These are phyloP conservation scores for Heimioporus sp. DNA, from an alignment of 768 basidiomycete genomes.

Conservation along the genomic window DNA sequence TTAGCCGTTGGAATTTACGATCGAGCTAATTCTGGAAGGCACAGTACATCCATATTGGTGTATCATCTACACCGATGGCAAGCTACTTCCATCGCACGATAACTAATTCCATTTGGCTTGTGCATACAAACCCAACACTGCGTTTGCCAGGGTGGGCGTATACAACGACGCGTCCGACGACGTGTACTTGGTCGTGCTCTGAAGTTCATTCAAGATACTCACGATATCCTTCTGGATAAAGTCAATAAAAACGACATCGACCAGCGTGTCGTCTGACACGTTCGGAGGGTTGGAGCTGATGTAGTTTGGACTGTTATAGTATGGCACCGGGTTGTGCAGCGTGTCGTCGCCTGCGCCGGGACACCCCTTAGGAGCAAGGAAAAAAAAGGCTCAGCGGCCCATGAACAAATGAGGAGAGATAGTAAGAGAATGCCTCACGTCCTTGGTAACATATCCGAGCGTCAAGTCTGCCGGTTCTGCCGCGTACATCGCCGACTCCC, in stretches of 20 bases:
- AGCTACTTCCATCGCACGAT: too few relatives aligned
- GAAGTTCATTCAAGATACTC: constrained; percentile 52
- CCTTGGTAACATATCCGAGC: constrained; percentile 72
- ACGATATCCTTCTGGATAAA: constrained; percentile 59
- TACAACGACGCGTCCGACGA: constrained; percentile 51
- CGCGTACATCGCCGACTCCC: constrained; percentile 25
- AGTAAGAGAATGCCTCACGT: constrained; percentile 40
- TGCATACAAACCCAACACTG: constrained; percentile 38
- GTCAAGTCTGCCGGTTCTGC: constrained; percentile 49
- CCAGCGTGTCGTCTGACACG: constrained; percentile 44
- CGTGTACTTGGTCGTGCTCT: constrained; percentile 49
- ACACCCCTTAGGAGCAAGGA: constrained; percentile 47
- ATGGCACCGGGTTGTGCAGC: constrained; percentile 58
- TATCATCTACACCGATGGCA: too few relatives aligned
- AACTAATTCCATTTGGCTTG: neutral
- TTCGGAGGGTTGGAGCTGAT: constrained; percentile 54
- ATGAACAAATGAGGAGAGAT: neutral
- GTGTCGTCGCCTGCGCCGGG: constrained; percentile 77
- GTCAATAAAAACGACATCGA: constrained; percentile 77
- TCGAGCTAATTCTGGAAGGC: too few relatives aligned
- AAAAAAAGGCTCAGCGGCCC: neutral
- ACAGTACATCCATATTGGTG: too few relatives aligned
- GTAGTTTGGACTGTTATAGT: constrained; percentile 53
- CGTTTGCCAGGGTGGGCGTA: constrained; percentile 41
- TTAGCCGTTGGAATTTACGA: too few relatives aligned